Conservation (phyloP, 1,284 basidiomycete genomes). For the Melampsora americana region DNA sequence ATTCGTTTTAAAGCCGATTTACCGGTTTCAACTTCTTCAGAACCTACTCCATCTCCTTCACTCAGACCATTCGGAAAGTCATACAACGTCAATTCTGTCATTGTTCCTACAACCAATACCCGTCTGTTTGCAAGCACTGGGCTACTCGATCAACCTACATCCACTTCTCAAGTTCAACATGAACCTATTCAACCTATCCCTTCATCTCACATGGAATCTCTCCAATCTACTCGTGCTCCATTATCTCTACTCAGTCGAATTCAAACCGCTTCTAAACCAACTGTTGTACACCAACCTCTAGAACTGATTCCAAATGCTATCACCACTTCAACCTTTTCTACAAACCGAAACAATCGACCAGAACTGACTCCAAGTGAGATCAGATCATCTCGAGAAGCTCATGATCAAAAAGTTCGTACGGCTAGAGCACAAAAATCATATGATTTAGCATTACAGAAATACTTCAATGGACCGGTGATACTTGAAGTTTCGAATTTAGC, state of each 20-base stretch:
- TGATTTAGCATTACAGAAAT: slow-evolving; percentile 23
- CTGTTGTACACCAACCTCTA: slow-evolving; percentile 6
- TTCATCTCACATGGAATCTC: no score
- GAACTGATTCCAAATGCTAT: background rate
- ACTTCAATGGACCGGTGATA: slow-evolving; percentile 28
- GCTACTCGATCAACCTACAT: no score
- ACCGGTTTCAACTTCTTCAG: background rate
- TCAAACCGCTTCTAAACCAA: background rate
- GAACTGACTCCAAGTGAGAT: background rate
- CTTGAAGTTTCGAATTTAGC: slow-evolving; percentile 41
- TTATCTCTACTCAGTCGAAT: slow-evolving; percentile 31
- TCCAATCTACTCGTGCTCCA: slow-evolving; percentile 1
- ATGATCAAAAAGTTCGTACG: slow-evolving; percentile 4
- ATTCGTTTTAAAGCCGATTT: background rate
- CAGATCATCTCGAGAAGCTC: background rate
- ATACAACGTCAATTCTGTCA: background rate
- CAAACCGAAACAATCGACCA: background rate
- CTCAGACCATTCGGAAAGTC: slow-evolving; percentile 24
- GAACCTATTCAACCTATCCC: background rate
- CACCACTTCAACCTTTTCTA: background rate
- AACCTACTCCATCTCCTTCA: slow-evolving; percentile 12
- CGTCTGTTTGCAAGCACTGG: background rate
- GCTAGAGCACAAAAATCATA: slow-evolving; percentile 10
- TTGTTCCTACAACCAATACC: background rate
- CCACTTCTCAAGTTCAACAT: background rate